A percentile compares a stretch with the other conserved stretches of the same genome.
phyloP scores from a whole-genome alignment of 2,329 filamentous ascomycete genomes.

The Phyllosticta citrichinensis region DNA sequence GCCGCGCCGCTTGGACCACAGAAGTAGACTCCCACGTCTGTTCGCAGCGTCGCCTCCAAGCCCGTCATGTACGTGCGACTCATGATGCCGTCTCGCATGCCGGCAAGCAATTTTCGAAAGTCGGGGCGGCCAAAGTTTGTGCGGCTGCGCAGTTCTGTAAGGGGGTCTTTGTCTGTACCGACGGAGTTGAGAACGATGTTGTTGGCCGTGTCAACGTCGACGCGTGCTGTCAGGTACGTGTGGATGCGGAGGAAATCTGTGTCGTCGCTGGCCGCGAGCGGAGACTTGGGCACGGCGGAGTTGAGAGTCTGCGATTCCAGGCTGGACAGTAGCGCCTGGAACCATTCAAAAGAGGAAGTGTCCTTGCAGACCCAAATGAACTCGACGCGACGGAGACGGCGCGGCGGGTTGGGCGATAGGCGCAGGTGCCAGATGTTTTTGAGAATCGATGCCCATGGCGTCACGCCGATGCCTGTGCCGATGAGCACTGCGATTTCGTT shows the following conservation, averaged over 20 bases:
- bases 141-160: conserved; percentile 80
- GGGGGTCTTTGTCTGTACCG: conserved; percentile 74
- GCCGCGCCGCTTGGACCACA: conserved; percentile 79
- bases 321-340: conserved; percentile 84
- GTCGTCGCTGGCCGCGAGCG: conserved; percentile 34
- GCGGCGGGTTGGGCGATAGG: conserved; percentile 78
- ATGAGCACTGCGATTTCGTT: conserved; percentile 82
- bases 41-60: conserved; percentile 63
- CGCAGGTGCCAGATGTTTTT: conserved; percentile 99
- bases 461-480: conserved; percentile 79
- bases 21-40: conserved; percentile 94
- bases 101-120: conserved; percentile 67
- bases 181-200: conserved; percentile 97
- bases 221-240: conserved; percentile 89
- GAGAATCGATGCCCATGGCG: conserved; percentile 75
- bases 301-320: conserved; percentile 77
- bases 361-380: conserved; percentile 99
- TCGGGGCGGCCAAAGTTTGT: conserved; percentile 95
- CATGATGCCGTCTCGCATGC: conserved; percentile 80
- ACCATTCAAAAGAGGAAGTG: conserved; percentile 95
- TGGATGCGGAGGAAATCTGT: conserved; percentile 91
- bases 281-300: conserved; percentile 46
- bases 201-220: conserved; percentile 84
- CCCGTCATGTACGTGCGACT: conserved; percentile 78
- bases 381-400: conserved; percentile 83